A percentile compares a stretch with the other conserved stretches of the same genome.
Evolutionary conservation across 208 protist genomes (phyloP).

Genomic region (Crithidia expoeki): DNA sequence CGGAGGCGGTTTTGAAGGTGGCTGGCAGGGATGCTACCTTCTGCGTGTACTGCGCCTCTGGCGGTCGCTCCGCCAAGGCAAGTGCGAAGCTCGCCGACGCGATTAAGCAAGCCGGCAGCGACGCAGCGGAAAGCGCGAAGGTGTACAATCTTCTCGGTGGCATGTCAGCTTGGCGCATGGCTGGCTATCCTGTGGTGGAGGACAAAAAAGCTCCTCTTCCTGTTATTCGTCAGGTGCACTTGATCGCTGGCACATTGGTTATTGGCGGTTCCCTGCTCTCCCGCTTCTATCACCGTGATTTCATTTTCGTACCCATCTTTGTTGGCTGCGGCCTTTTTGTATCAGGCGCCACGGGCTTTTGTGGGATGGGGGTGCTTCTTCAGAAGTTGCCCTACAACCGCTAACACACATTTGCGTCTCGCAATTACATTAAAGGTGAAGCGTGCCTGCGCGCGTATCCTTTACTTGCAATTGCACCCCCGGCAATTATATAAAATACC

Average conservation of each 20-base stretch:
- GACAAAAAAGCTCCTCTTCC: conserved; percentile 46
- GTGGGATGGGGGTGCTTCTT: conserved; percentile 49
- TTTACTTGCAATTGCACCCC: too few relatives aligned
- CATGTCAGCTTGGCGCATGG: conserved; percentile 46
- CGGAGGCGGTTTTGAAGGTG: conserved; percentile 35
- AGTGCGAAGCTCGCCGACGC: conserved; percentile 18
- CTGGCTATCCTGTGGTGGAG: conserved; percentile 35
- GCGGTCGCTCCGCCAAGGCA: conserved; percentile 40
- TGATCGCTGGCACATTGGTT: conserved; percentile 54
- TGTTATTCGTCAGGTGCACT: conserved; percentile 55
- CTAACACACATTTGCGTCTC: not conserved
- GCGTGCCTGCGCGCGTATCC: too few relatives aligned
- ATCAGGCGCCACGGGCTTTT: conserved; percentile 50
- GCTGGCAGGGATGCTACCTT: conserved; percentile 23
- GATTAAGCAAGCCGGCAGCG: conserved; percentile 13
- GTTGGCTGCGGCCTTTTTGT: conserved; percentile 50
- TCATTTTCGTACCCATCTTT: conserved; percentile 42
- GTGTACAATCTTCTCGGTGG: conserved; percentile 47
- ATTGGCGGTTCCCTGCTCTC: conserved; percentile 37
- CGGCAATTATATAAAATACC: too few relatives aligned
- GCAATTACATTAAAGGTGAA: too few relatives aligned
- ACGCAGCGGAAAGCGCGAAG: conserved; percentile 22
- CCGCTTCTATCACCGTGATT: conserved; percentile 37
- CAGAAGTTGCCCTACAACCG: conserved; percentile 50
- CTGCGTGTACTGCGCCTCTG: conserved; percentile 48